These are phyloP conservation scores for Bipolaris oryzae DNA, from an alignment of 2,329 filamentous ascomycete genomes.

Conservation along the genomic window DNA sequence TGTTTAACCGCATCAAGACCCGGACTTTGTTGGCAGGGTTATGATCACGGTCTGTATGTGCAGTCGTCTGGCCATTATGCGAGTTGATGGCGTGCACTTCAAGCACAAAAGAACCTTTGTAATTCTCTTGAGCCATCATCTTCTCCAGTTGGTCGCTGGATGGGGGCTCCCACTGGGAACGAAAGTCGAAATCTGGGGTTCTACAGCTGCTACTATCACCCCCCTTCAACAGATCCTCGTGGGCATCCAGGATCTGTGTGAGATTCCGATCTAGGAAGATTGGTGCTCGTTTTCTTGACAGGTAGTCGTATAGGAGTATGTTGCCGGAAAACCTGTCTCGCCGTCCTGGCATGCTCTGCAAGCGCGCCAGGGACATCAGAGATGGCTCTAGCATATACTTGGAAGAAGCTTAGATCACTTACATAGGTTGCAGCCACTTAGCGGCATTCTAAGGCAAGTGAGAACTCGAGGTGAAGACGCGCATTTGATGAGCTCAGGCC, in stretches of 20 bases:
- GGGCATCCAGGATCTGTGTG: conserved; percentile 23
- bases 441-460: conserved; percentile 18
- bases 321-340: conserved; percentile 31
- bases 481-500: conserved; percentile 1
- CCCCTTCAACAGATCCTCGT: conserved; percentile 20
- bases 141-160: conserved; percentile 27
- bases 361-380: conserved; percentile 1
- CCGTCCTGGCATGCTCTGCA: conserved; percentile 33
- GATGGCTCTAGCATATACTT: neutral
- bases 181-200: conserved; percentile 5
- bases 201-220: neutral
- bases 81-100: conserved; percentile 24
- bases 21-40: conserved; percentile 5
- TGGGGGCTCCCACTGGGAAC: conserved; percentile 31
- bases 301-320: conserved; percentile 32
- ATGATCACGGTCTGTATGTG: neutral
- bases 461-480: neutral
- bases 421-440: conserved; percentile 9
- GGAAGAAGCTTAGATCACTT: neutral
- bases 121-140: conserved; percentile 33
- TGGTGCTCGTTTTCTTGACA: conserved; percentile 27
- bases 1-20: conserved; percentile 7
- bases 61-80: neutral
- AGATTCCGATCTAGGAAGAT: conserved; percentile 38
- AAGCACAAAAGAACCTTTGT: conserved; percentile 26